phyloP scores from a whole-genome alignment of 163 green algal species.

The Picocystis sp. region DNA sequence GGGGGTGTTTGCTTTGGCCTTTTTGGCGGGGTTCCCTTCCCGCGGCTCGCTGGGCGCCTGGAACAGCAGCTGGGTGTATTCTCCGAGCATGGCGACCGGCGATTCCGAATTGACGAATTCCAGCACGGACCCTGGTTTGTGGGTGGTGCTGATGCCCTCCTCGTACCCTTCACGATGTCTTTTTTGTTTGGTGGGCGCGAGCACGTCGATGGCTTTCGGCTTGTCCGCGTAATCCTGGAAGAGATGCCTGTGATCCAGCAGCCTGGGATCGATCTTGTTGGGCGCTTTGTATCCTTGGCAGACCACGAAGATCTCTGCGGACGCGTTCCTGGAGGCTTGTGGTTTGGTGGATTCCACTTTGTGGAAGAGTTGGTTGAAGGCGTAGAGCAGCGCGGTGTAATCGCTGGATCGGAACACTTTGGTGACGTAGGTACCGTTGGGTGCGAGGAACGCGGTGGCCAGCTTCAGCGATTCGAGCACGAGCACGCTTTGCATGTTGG shows the following conservation, averaged over 20 bases:
- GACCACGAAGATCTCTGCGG: conserved; percentile 97
- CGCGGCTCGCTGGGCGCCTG: not conserved
- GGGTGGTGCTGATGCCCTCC: conserved; percentile 14
- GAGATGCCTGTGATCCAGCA: conserved; percentile 78
- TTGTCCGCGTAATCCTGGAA: conserved; percentile 43
- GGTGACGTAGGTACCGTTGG: conserved; percentile 82
- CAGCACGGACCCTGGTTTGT: conserved; percentile 12
- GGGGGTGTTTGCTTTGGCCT: conserved; percentile 22
- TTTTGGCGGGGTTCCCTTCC: conserved; percentile 52
- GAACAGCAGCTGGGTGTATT: conserved; percentile 14
- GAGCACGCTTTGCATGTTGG: conserved; percentile 70
- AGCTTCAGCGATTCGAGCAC: conserved; percentile 81
- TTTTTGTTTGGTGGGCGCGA: conserved; percentile 63
- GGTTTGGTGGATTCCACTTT: conserved; percentile 93
- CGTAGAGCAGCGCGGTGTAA: conserved; percentile 93
- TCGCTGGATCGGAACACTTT: conserved; percentile 92
- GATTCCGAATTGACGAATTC: conserved; percentile 20
- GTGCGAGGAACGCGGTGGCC: conserved; percentile 73
- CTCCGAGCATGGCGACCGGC: conserved; percentile 21
- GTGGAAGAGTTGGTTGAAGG: conserved; percentile 82
- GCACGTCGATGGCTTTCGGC: no score
- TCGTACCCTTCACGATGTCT: conserved; percentile 78
- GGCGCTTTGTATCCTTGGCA: conserved; percentile 92
- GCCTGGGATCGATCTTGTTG: conserved; percentile 83
- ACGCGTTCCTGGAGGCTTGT: conserved; percentile 67